phyloP scores from a whole-genome alignment of 306 rosid species.

The Fragaria ananassa region DNA sequence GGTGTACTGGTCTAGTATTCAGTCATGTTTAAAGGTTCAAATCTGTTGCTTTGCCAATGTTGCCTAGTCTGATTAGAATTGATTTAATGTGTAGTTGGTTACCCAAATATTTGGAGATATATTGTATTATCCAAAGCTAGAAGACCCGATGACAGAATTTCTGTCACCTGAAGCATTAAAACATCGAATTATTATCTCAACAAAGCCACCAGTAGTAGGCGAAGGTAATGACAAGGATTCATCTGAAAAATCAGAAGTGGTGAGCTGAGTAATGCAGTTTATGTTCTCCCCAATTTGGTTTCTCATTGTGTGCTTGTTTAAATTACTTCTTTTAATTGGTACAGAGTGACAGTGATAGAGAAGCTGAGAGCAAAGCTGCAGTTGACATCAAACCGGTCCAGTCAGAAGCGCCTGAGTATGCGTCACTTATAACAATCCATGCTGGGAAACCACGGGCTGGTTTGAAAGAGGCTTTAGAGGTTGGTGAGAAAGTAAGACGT shows the following conservation, averaged over 20 bases:
- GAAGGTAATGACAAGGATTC: conserved; percentile 47
- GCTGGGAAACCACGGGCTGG: conserved; percentile 83
- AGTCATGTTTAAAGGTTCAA: neutral
- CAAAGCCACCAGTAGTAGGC: conserved; percentile 80
- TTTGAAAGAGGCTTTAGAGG: conserved; percentile 47
- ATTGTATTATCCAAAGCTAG: conserved; percentile 60
- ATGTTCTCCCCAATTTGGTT: conserved; percentile 12
- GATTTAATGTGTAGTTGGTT: conserved; percentile 51
- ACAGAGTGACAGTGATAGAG: conserved; percentile 52
- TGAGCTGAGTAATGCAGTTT: conserved; percentile 24
- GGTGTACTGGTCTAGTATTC: neutral
- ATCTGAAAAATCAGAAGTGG: conserved; percentile 54
- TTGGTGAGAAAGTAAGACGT: conserved; percentile 61
- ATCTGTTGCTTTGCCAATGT: neutral
- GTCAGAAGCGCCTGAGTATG: conserved; percentile 49
- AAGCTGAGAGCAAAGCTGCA: conserved; percentile 39
- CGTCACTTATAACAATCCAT: conserved; percentile 76
- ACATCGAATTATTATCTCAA: conserved; percentile 66
- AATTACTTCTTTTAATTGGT: conserved; percentile 19
- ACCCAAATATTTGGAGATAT: conserved; percentile 64
- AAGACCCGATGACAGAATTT: conserved; percentile 48
- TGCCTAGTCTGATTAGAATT: conserved; percentile 1
- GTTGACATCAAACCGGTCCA: conserved; percentile 44
- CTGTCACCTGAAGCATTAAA: conserved; percentile 80
- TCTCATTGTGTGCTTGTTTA: conserved; percentile 7